Base-by-base conservation (phyloP, 176 grass and related monocot genomes). In the Carex cristatella region DNA sequence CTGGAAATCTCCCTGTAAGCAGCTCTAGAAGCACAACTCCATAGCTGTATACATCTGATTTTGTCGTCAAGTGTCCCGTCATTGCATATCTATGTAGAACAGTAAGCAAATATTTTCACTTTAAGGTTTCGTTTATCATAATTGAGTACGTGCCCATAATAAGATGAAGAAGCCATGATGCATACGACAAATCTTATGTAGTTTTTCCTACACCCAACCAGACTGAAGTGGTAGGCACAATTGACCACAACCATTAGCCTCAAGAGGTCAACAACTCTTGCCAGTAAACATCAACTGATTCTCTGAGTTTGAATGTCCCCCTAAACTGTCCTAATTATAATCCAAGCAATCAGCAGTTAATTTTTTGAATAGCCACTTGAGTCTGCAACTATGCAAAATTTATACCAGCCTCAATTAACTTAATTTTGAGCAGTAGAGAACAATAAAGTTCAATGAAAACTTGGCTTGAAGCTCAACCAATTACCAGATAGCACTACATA, bases 1-100 rank as follows among this genome's bases (percentile, higher is more conserved):
- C 97, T 40, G 97, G 97, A 66, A 94, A 72, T 80, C 93, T 93
- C 59, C 97, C 97, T 55, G 97, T 99, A 81, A 99, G 91, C 90
- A 99, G 79, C 89, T 99, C 97, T 84, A 99, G 84, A 57, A 99
- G 87, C 69, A 96, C 97, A 62, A 99, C 97, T 61, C 97, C 97
- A 10, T 95, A 99, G 61, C 97, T 96, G 63, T 99, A 96, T 58
- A 99, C 97, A 81, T 99, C 97, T 88, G 97, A 99, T 94, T 99
- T 96, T 23, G 93, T 99, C 62, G 97, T 99, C 88, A 99, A 96
- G 88, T 93, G 91, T 11, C 93, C 97, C 31, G 97, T 92, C 73
- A 95, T 87, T 64, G 97, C 97, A 65, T 99, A 99, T 84, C 93
- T 99, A 51, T 61, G 92, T 3, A 88, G 31, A 61, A 62, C 15